Evolutionary conservation across 306 rosid genomes (phyloP).

Genomic region (Cyclanthera cordifolia): DNA sequence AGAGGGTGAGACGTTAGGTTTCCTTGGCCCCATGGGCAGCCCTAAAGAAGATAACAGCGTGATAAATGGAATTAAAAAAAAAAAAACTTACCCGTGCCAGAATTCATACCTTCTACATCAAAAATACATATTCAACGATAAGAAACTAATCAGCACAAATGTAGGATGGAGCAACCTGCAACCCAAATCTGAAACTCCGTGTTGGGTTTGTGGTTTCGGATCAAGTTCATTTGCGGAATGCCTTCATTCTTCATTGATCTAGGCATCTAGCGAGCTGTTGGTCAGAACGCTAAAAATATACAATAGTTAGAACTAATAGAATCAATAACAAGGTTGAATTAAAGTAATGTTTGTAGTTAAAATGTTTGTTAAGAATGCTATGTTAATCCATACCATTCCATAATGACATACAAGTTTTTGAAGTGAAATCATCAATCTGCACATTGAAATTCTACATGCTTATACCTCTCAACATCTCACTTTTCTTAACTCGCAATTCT

Average conservation of each 20-base stretch:
- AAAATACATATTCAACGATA: not conserved
- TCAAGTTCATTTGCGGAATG: not conserved
- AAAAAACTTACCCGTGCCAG: not conserved
- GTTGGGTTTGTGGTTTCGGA: not conserved
- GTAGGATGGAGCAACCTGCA: not conserved
- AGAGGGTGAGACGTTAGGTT: too few species aligned
- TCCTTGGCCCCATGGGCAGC: not conserved
- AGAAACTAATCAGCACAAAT: not conserved
- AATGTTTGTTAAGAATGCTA: not conserved
- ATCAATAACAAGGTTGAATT: not conserved
- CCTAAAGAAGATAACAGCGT: not conserved
- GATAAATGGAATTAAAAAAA: not conserved
- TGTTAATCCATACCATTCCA: not conserved
- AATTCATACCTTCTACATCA: not conserved
- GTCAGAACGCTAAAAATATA: not conserved
- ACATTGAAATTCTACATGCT: not conserved
- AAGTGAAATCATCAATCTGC: not conserved
- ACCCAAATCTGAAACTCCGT: not conserved
- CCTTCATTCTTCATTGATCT: not conserved
- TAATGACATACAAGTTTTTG: not conserved
- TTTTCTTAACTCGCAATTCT: not conserved
- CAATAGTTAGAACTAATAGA: conserved; percentile 4
- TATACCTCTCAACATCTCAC: not conserved
- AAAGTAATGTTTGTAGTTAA: not conserved
- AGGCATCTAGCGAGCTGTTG: not conserved